phyloP scores from a whole-genome alignment of 208 protist species.

The Leishmania arabica region DNA sequence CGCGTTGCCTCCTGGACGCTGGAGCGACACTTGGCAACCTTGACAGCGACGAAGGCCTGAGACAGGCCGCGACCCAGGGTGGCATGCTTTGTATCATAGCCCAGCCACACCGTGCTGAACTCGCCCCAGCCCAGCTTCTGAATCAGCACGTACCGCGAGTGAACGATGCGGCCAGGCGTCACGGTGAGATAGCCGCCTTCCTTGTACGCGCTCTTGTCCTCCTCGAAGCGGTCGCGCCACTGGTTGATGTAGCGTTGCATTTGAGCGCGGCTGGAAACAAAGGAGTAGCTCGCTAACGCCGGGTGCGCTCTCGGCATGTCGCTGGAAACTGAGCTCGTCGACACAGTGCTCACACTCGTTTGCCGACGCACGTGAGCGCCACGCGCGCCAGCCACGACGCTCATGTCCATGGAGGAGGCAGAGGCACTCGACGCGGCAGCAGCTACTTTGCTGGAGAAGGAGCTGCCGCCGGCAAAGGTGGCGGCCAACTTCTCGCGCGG shows the following conservation, averaged over 20 bases:
- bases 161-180: conserved; percentile 59
- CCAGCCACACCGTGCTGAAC: conserved; percentile 91
- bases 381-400: not conserved
- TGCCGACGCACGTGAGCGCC: conserved; percentile 6
- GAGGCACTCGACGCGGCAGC: not conserved
- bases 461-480: not conserved
- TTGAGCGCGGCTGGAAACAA: conserved; percentile 18
- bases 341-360: not conserved
- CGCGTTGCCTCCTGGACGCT: conserved; percentile 56
- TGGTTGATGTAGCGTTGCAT: conserved; percentile 55
- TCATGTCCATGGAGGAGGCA: conserved; percentile 13
- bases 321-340: not conserved
- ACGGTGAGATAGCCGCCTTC: conserved; percentile 82
- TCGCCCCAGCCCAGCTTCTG: conserved; percentile 88
- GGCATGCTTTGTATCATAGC: conserved; percentile 67
- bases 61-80: conserved; percentile 25
- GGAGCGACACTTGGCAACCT: conserved; percentile 79
- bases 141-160: conserved; percentile 80
- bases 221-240: conserved; percentile 61
- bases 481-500: not conserved
- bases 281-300: conserved; percentile 13
- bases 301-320: not conserved
- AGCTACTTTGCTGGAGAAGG: too few relatives aligned
- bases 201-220: conserved; percentile 64
- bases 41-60: conserved; percentile 86